A percentile compares a stretch with the other conserved stretches of the same genome.
phyloP scores from a whole-genome alignment of 1,284 basidiomycete genomes.

The Fomitopsis pinicola region DNA sequence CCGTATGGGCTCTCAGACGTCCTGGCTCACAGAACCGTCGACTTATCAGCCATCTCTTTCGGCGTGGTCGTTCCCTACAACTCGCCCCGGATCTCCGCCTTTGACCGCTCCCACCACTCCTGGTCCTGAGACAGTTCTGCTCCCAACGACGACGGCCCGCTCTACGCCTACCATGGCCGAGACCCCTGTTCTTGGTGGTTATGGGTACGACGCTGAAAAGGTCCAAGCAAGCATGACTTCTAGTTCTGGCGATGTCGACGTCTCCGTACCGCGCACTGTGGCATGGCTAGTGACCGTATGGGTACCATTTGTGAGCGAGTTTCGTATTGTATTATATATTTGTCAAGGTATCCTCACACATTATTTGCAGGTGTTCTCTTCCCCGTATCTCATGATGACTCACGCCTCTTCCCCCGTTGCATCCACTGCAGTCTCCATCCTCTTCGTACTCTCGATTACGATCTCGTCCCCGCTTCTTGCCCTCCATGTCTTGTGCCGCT shows the following conservation, averaged over 20 bases:
- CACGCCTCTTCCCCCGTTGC: conserved; percentile 32
- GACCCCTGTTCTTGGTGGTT: conserved; percentile 60
- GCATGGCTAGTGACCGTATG: conserved; percentile 63
- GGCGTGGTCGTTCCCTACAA: conserved; percentile 63
- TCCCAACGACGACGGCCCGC: conserved; percentile 35
- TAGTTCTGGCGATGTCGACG: conserved; percentile 40
- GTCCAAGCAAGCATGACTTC: conserved; percentile 41
- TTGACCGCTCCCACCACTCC: conserved; percentile 23
- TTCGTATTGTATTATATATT: not conserved
- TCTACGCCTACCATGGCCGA: conserved; percentile 53
- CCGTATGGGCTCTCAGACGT: conserved; percentile 58
- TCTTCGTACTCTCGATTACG: conserved; percentile 59
- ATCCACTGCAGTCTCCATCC: conserved; percentile 36
- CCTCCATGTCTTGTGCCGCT: conserved; percentile 51
- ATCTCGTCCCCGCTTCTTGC: conserved; percentile 62
- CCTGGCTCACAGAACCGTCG: conserved; percentile 64
- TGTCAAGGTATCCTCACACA: not conserved
- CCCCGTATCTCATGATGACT: conserved; percentile 54
- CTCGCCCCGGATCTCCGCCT: conserved; percentile 27
- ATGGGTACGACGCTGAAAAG: conserved; percentile 55
- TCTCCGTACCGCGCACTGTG: conserved; percentile 48
- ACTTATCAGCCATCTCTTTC: conserved; percentile 54
- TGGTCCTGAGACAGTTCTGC: conserved; percentile 39
- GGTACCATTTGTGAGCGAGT: conserved; percentile 50
- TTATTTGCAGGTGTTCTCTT: conserved; percentile 41